Conservation (phyloP, 805 yeast species). For the Candida insectorum region DNA sequence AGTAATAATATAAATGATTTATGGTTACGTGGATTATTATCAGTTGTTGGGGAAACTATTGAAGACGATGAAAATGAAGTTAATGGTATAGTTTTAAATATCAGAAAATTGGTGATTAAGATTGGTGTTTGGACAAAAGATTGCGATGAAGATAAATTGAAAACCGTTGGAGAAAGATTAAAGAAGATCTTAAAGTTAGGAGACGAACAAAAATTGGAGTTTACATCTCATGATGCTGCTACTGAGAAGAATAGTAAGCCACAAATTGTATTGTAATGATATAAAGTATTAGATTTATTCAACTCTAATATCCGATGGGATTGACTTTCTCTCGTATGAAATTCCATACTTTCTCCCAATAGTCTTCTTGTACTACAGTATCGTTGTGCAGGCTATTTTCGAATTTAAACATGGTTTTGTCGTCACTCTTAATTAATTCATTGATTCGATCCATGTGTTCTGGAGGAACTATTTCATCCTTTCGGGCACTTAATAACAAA, state of each 20-base stretch:
- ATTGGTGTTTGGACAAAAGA: conserved; percentile 92
- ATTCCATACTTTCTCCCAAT: conserved; percentile 67
- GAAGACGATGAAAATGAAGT: conserved; percentile 82
- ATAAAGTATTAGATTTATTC: background rate
- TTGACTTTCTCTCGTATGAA: conserved; percentile 47
- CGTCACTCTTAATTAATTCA: conserved; percentile 46
- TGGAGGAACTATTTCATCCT: conserved; percentile 93
- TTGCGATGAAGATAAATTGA: conserved; percentile 58
- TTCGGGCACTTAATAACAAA: conserved; percentile 65
- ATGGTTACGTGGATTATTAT: conserved; percentile 86
- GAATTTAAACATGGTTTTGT: conserved; percentile 54
- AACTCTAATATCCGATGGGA: conserved; percentile 33
- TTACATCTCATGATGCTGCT: conserved; percentile 61
- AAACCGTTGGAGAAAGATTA: conserved; percentile 79
- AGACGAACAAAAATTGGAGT: conserved; percentile 77
- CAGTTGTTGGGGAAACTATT: conserved; percentile 93
- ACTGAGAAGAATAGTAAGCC: conserved; percentile 37
- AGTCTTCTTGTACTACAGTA: conserved; percentile 68
- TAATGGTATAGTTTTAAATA: conserved; percentile 89
- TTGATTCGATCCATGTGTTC: conserved; percentile 65
- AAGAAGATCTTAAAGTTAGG: conserved; percentile 78
- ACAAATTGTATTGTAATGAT: conserved; percentile 28
- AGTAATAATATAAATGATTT: conserved; percentile 72
- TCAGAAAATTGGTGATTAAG: conserved; percentile 77
- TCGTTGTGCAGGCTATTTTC: conserved; percentile 76